phyloP scores from a whole-genome alignment of 1,284 basidiomycete genomes.

The Puccinia novopanici region DNA sequence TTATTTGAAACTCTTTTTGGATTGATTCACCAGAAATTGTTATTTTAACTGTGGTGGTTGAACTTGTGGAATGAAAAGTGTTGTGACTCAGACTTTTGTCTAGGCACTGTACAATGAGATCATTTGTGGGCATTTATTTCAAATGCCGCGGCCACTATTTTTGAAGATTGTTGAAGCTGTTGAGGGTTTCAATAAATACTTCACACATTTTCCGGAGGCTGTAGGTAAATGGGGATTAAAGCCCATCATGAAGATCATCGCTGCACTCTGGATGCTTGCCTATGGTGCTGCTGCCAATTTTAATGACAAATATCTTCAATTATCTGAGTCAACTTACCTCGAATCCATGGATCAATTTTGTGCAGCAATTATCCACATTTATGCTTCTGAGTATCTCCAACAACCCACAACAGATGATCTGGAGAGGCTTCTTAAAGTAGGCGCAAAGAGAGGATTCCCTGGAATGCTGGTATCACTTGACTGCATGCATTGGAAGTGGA shows the following conservation, averaged over 20 bases:
- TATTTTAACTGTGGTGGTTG: too few species aligned
- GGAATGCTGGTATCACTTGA: slow-evolving; percentile 15
- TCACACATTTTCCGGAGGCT: neutral
- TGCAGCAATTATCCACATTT: neutral
- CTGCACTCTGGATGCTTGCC: neutral
- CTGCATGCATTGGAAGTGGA: slow-evolving; percentile 29
- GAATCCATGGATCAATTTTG: slow-evolving; percentile 7
- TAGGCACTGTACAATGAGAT: too few species aligned
- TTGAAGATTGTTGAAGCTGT: neutral
- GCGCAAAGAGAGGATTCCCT: slow-evolving; percentile 4
- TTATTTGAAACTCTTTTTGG: too few species aligned
- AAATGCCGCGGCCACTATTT: neutral
- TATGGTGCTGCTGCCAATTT: slow-evolving; percentile 7
- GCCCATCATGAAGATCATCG: neutral
- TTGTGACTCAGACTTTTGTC: too few species aligned
- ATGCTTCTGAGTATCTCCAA: neutral
- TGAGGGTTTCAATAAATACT: neutral
- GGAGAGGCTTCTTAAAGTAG: neutral
- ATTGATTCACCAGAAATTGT: too few species aligned
- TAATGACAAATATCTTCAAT: slow-evolving; percentile 16
- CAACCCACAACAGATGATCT: neutral
- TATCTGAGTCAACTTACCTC: neutral
- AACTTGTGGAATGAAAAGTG: too few species aligned
- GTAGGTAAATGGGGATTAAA: neutral
- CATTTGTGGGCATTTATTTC: neutral